Percentiles rank a stretch among this genome's conserved stretches.
phyloP scores from a whole-genome alignment of 768 basidiomycete species.

The Leccinellum albellum region DNA sequence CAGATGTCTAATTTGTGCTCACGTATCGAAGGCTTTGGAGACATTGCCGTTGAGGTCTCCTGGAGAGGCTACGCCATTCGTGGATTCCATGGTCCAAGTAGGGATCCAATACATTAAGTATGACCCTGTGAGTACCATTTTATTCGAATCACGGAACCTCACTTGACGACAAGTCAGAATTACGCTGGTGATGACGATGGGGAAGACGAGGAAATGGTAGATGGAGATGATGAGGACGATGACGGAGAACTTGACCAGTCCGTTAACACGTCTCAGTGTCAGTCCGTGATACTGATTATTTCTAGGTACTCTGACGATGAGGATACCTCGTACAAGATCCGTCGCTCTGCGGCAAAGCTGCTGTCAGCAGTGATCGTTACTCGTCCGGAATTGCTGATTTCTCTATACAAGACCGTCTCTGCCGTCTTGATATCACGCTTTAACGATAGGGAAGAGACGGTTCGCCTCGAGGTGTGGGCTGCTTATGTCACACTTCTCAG shows the following conservation, averaged over 20 bases:
- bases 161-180: constrained; percentile 46
- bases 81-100: constrained; percentile 62
- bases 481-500: constrained; percentile 79
- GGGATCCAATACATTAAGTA: constrained; percentile 83
- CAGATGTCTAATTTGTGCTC: not conserved
- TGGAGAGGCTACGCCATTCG: constrained; percentile 70
- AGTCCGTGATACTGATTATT: not conserved
- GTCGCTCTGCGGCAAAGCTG: constrained; percentile 89
- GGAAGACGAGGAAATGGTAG: constrained; percentile 59
- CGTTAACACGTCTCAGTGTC: constrained; percentile 22
- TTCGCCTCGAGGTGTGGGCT: constrained; percentile 87
- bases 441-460: constrained; percentile 92
- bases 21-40: constrained; percentile 62
- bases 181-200: constrained; percentile 71
- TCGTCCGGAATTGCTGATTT: constrained; percentile 78
- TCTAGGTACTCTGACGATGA: constrained; percentile 94
- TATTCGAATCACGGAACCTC: not conserved
- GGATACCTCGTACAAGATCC: constrained; percentile 96
- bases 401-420: constrained; percentile 80
- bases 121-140: constrained; percentile 63
- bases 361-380: constrained; percentile 83
- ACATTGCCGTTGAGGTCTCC: constrained; percentile 81
- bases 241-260: constrained; percentile 80
- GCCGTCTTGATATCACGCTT: constrained; percentile 89
- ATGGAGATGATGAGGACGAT: constrained; percentile 70